Evolutionary conservation across 495 filamentous ascomycete species (phyloP).

Genomic region (Penicillium goetzii): DNA sequence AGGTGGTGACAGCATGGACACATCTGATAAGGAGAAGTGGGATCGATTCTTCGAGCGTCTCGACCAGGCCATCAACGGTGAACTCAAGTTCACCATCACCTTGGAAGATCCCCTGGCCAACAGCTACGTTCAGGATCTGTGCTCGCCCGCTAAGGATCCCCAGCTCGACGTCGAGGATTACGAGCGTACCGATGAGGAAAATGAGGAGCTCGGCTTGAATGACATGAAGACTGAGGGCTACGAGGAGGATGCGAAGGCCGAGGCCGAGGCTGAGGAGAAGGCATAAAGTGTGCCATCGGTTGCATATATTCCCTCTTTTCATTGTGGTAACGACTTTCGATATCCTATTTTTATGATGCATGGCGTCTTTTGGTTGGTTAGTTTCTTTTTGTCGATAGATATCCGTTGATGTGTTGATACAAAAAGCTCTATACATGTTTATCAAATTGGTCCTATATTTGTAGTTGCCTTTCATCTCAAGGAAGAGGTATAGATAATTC

Average conservation of each 20-base stretch:
- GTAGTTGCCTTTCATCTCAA: neutral
- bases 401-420: slow-evolving; percentile 28
- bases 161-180: slow-evolving; percentile 86
- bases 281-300: neutral
- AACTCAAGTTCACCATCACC: slow-evolving; percentile 81
- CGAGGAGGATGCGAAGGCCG: slow-evolving; percentile 57
- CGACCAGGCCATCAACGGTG: slow-evolving; percentile 75
- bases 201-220: slow-evolving; percentile 83
- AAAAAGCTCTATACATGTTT: neutral
- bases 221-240: slow-evolving; percentile 95
- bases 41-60: slow-evolving; percentile 76
- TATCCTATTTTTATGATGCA: slow-evolving; percentile 35
- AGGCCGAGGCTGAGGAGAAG: slow-evolving; percentile 31
- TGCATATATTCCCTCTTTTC: slow-evolving; percentile 7
- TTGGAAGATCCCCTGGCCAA: slow-evolving; percentile 86
- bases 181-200: slow-evolving; percentile 82
- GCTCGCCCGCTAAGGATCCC: slow-evolving; percentile 70
- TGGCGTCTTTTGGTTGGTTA: slow-evolving; percentile 31
- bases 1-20: slow-evolving; percentile 76
- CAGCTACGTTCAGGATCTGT: slow-evolving; percentile 90
- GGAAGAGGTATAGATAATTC: neutral
- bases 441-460: neutral
- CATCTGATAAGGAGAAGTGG: slow-evolving; percentile 71
- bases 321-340: slow-evolving; percentile 25
- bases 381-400: slow-evolving; percentile 29